Base-by-base conservation (phyloP, 352 stramenopile species). In the Pythium chondricola region DNA sequence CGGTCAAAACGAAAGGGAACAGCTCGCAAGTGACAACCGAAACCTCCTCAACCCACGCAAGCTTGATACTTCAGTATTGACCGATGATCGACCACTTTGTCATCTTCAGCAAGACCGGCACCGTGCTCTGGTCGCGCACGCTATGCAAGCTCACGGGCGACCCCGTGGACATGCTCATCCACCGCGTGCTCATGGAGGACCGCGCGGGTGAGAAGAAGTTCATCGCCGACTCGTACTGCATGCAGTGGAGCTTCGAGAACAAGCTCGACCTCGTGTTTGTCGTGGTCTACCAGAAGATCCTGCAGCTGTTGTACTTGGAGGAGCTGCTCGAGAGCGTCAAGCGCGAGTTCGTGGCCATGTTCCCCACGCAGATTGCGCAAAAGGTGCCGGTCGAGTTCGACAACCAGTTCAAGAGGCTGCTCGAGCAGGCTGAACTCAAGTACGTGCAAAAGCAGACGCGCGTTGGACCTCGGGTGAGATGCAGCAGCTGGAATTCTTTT, bases 61-160 rank as follows among this genome's bases (percentile, higher is more conserved):
- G n/a, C n/a, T n/a, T n/a, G n/a, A n/a, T n/a, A n/a, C n/a, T n/a
- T n/a, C n/a, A n/a, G n/a, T n/a, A n/a, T n/a, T n/a, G n/a, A n/a
- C n/a, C n/a, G n/a, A 97, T 97, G 88, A 90, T 97, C 43, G 88
- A 97, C 70, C 78, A 96, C 58, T 96, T 97, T 53, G 73, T 89
- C 38, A 85, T 97, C 56, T 97, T 97, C 64, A 88, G 64, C 63
- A 93, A 93, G 68, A 93, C 73, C 41, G 89, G 89, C 49, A 82
- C 82, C 17, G 84, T 97, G 43, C 68, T 97, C 25, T 97, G 85
- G 85, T 93, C 81, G 30, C 82, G 85, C 44, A 85, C 80, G 43
- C 71, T 96, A 17, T 92, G 79, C 55, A 93, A 93, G 52, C 64
- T 97, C 49, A 75, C 49, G 11, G 83, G 85, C 26, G 78, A 95